A percentile compares a stretch with the other conserved stretches of the same genome.
These are phyloP conservation scores for Crataegus laevigata DNA, from an alignment of 306 rosid species.

Conservation along the genomic window DNA sequence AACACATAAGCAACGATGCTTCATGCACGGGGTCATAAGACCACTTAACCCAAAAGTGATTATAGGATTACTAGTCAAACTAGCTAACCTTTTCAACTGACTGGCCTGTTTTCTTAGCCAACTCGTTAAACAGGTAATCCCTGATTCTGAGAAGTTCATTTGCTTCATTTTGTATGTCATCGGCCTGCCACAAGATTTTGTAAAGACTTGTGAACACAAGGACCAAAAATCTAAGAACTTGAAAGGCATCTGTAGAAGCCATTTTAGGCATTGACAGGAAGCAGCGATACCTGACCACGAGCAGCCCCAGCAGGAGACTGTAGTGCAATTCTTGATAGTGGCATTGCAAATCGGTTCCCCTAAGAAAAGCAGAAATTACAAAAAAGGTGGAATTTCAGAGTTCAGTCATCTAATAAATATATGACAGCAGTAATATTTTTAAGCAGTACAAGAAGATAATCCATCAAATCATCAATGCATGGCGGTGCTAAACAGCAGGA, in stretches of 20 bases:
- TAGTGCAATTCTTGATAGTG: constrained; percentile 71
- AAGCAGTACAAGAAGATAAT: background rate
- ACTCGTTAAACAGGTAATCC: constrained; percentile 65
- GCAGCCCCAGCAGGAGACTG: constrained; percentile 91
- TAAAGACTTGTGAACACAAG: constrained; percentile 16
- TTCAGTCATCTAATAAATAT: constrained; percentile 4
- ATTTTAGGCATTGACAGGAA: background rate
- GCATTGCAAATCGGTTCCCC: constrained; percentile 84
- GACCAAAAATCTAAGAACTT: constrained; percentile 1
- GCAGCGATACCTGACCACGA: constrained; percentile 75
- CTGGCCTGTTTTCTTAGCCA: constrained; percentile 77
- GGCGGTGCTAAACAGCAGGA: background rate
- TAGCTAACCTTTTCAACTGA: constrained; percentile 75
- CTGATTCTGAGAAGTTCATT: constrained; percentile 79
- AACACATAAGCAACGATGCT: background rate
- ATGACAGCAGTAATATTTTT: background rate
- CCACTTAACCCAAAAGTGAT: background rate
- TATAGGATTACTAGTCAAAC: background rate
- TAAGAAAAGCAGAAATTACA: constrained; percentile 16
- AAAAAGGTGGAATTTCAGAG: background rate
- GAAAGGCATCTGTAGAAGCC: background rate
- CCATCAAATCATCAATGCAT: background rate
- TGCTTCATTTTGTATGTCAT: constrained; percentile 85
- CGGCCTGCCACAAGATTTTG: constrained; percentile 50
- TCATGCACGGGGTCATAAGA: background rate